phyloP scores from a whole-genome alignment of 1,284 basidiomycete genomes.

The Irpex lacteus region DNA sequence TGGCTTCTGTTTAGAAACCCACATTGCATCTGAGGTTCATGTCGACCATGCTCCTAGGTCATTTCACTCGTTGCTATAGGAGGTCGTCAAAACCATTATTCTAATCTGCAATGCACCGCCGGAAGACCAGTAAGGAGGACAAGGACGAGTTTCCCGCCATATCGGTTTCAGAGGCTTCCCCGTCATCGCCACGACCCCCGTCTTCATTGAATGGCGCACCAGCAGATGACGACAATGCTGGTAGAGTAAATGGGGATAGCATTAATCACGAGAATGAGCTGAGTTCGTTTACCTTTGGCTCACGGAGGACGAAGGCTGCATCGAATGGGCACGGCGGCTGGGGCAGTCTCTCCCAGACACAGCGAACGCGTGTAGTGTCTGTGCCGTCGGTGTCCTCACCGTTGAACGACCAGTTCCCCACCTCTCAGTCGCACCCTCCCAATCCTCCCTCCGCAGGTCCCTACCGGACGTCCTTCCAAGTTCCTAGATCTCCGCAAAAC shows the following conservation, averaged over 20 bases:
- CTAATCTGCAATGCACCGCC: slow-evolving; percentile 24
- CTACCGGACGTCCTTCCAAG: slow-evolving; percentile 35
- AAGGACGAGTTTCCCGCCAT: slow-evolving; percentile 26
- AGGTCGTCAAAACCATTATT: not conserved
- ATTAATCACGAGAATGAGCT: not conserved
- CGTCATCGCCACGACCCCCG: slow-evolving; percentile 14
- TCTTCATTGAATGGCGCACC: slow-evolving; percentile 9
- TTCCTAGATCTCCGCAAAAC: slow-evolving; percentile 29
- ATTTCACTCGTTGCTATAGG: not conserved
- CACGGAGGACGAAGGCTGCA: not conserved
- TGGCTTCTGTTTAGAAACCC: not conserved
- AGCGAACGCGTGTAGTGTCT: slow-evolving; percentile 36
- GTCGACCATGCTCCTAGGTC: not conserved
- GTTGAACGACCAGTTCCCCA: slow-evolving; percentile 15
- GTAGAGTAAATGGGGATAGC: not conserved
- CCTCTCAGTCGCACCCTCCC: slow-evolving; percentile 26
- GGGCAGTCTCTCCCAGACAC: slow-evolving; percentile 12
- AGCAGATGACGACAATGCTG: not conserved
- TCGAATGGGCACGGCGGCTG: slow-evolving; percentile 8
- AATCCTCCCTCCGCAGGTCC: slow-evolving; percentile 40
- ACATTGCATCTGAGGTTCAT: not conserved
- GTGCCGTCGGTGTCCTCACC: slow-evolving; percentile 30
- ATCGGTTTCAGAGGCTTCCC: slow-evolving; percentile 17
- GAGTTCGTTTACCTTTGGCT: not conserved
- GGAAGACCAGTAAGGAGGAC: slow-evolving; percentile 35